phyloP scores from a whole-genome alignment of 2,329 filamentous ascomycete species.

The Sclerotinia trifoliorum region DNA sequence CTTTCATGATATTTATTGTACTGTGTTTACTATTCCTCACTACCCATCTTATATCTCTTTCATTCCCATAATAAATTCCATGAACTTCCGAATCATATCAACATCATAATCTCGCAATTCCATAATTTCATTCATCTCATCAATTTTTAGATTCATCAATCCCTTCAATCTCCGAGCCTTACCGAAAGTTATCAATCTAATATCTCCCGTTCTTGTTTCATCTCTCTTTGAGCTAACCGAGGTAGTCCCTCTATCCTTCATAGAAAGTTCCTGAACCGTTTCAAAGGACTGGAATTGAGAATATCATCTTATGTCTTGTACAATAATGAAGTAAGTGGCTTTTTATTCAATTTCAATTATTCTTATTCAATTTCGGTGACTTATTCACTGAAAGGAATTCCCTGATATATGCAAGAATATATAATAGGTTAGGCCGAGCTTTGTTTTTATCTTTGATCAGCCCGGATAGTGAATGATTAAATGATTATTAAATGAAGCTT shows the following conservation, averaged over 20 bases:
- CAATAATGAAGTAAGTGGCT: neutral
- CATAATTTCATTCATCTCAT: neutral
- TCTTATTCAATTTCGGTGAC: neutral
- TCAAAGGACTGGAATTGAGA: neutral
- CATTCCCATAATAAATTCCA: slow-evolving; percentile 14
- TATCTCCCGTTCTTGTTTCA: neutral
- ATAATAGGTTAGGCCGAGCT: neutral
- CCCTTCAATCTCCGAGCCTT: neutral
- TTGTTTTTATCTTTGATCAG: neutral
- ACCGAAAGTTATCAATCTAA: neutral
- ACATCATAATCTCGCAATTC: no score
- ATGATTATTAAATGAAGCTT: no score
- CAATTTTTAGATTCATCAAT: neutral
- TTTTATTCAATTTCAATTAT: neutral
- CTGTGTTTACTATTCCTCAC: neutral
- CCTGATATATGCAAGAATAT: neutral
- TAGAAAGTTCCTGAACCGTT: neutral
- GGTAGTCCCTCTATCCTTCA: neutral
- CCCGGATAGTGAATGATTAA: no score
- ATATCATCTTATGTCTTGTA: neutral
- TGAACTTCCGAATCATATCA: neutral
- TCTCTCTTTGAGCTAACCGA: neutral
- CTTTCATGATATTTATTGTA: neutral
- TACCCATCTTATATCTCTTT: neutral
- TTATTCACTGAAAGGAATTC: neutral